These are phyloP conservation scores for Wallacemonas sp. DNA, from an alignment of 208 protist genomes.

Conservation along the genomic window DNA sequence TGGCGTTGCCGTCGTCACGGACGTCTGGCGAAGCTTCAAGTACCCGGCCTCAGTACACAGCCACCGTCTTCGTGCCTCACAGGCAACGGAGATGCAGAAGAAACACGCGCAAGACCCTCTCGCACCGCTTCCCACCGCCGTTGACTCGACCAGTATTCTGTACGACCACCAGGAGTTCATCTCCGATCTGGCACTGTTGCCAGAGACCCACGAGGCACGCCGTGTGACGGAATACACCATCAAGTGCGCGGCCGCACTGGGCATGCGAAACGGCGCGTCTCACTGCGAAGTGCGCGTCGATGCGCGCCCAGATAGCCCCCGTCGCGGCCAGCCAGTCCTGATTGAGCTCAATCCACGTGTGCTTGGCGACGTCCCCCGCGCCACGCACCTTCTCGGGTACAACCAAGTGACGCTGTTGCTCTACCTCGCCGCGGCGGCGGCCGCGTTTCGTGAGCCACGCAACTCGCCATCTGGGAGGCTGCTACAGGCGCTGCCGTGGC, in stretches of 20 bases:
- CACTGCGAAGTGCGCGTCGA: slow-evolving; percentile 89
- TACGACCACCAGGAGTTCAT: slow-evolving; percentile 83
- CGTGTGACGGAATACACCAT: slow-evolving; percentile 77
- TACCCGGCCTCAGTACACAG: slow-evolving; percentile 42
- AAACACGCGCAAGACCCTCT: slow-evolving; percentile 3
- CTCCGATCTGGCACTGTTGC: slow-evolving; percentile 41
- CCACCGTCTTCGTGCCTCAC: slow-evolving; percentile 34
- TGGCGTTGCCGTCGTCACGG: slow-evolving; percentile 75
- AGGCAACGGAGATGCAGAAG: slow-evolving; percentile 32
- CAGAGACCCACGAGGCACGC: slow-evolving; percentile 36
- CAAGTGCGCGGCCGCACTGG: slow-evolving; percentile 68
- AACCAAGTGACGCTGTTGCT: slow-evolving; percentile 74
- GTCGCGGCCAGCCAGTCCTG: slow-evolving; percentile 56
- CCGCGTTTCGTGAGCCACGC: slow-evolving; percentile 37
- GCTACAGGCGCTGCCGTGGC: slow-evolving; percentile 59
- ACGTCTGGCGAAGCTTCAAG: slow-evolving; percentile 89
- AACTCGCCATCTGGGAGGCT: not conserved
- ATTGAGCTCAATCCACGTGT: slow-evolving; percentile 90
- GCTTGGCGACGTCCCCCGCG: slow-evolving; percentile 75
- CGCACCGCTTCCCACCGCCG: not conserved
- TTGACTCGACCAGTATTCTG: slow-evolving; percentile 53
- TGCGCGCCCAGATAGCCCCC: slow-evolving; percentile 29
- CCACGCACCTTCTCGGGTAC: slow-evolving; percentile 74
- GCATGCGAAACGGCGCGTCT: slow-evolving; percentile 70
- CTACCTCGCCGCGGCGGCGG: slow-evolving; percentile 62